phyloP scores from a whole-genome alignment of 129 eudicot species.

The Cynara cardunculus region DNA sequence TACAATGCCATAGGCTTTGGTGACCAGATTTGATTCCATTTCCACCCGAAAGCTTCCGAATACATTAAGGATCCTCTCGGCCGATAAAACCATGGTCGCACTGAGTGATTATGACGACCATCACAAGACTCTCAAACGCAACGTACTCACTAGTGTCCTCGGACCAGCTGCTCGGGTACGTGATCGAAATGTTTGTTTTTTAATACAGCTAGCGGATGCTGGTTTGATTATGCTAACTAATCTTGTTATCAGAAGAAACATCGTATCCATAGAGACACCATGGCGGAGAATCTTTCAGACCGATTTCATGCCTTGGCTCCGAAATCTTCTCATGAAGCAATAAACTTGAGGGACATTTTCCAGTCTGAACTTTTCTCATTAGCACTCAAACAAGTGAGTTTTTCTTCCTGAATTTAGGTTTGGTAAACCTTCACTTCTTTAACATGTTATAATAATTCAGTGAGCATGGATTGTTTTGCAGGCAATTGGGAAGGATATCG shows the following conservation, averaged over 20 bases:
- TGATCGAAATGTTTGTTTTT: not conserved
- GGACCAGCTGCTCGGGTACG: constrained; percentile 72
- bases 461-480: not conserved
- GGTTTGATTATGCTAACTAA: not conserved
- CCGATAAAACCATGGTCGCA: constrained; percentile 65
- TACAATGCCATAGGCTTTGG: constrained; percentile 51
- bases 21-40: constrained; percentile 58
- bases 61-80: constrained; percentile 52
- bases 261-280: constrained; percentile 42
- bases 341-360: constrained; percentile 46
- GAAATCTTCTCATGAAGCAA: constrained; percentile 31
- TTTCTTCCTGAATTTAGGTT: not conserved
- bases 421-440: not conserved
- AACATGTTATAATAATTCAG: not conserved
- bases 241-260: constrained; percentile 38
- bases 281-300: constrained; percentile 35
- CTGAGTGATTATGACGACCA: constrained; percentile 67
- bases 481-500: constrained; percentile 28
- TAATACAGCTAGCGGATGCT: too few relatives aligned
- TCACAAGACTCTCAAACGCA: constrained; percentile 41
- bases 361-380: constrained; percentile 61
- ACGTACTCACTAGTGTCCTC: constrained; percentile 44
- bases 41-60: constrained; percentile 62
- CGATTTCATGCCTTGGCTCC: constrained; percentile 23
- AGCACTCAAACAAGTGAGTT: constrained; percentile 59